A percentile compares a stretch with the other conserved stretches of the same genome.
These are phyloP conservation scores for Phytopythium litorale DNA, from an alignment of 352 stramenopile species.

Conservation along the genomic window DNA sequence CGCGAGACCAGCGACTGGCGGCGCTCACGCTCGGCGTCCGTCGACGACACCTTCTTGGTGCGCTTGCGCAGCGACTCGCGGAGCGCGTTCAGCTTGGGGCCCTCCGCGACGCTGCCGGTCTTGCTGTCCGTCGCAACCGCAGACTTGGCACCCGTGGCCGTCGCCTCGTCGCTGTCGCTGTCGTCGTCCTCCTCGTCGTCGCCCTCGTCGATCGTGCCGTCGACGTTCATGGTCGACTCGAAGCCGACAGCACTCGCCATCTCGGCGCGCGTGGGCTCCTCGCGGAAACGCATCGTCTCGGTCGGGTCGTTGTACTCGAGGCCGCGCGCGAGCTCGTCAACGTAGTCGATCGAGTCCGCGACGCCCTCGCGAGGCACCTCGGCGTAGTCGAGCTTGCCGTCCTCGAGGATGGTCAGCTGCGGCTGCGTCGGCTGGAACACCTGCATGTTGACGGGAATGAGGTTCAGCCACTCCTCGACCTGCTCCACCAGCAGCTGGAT, in stretches of 20 bases:
- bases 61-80: slow-evolving; percentile 51
- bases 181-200: slow-evolving; percentile 45
- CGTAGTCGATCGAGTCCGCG: slow-evolving; percentile 55
- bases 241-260: slow-evolving; percentile 52
- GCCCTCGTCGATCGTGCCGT: slow-evolving; percentile 36
- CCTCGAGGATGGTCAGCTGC: slow-evolving; percentile 46
- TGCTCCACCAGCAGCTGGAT: slow-evolving; percentile 61
- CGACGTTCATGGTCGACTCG: slow-evolving; percentile 49
- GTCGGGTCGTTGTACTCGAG: slow-evolving; percentile 42
- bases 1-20: slow-evolving; percentile 35
- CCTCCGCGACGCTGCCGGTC: slow-evolving; percentile 28
- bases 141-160: slow-evolving; percentile 9
- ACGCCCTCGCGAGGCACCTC: slow-evolving; percentile 53
- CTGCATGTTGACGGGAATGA: slow-evolving; percentile 54
- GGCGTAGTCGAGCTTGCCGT: slow-evolving; percentile 47
- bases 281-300: slow-evolving; percentile 19
- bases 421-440: slow-evolving; percentile 51
- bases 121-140: slow-evolving; percentile 4
- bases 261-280: slow-evolving; percentile 17
- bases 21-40: slow-evolving; percentile 9
- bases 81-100: slow-evolving; percentile 57
- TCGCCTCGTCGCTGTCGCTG: slow-evolving; percentile 13
- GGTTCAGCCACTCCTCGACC: slow-evolving; percentile 46
- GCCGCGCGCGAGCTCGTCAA: slow-evolving; percentile 59
- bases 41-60: slow-evolving; percentile 15